These are phyloP conservation scores for Penicillium hesseltinei DNA, from an alignment of 2,329 filamentous ascomycete genomes.

Conservation along the genomic window DNA sequence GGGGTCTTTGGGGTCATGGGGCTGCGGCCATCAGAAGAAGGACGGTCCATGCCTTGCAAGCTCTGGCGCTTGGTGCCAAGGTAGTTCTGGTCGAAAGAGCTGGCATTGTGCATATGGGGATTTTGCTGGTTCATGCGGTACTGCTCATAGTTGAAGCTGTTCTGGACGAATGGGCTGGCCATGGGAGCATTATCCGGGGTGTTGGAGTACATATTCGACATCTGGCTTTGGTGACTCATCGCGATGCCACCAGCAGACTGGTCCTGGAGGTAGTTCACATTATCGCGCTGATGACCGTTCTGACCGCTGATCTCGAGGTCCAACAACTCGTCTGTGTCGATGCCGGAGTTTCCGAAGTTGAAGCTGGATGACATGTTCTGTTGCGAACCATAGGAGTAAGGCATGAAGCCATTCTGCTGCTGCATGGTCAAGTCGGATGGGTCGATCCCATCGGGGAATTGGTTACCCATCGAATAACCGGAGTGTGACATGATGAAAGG, in stretches of 20 bases:
- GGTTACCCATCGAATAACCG: constrained; percentile 53
- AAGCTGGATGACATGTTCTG: constrained; percentile 70
- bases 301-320: constrained; percentile 55
- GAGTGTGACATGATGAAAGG: constrained; percentile 51
- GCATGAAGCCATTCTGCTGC: constrained; percentile 50
- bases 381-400: constrained; percentile 60
- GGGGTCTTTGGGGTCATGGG: constrained; percentile 87
- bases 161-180: constrained; percentile 79
- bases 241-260: constrained; percentile 55
- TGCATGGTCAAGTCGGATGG: constrained; percentile 80
- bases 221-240: constrained; percentile 65
- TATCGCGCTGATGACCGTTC: constrained; percentile 36
- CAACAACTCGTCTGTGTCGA: constrained; percentile 84
- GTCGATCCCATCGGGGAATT: constrained; percentile 67
- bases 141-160: constrained; percentile 71
- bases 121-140: constrained; percentile 62
- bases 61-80: constrained; percentile 59
- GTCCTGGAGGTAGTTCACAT: constrained; percentile 46
- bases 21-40: constrained; percentile 70
- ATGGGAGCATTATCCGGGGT: constrained; percentile 91
- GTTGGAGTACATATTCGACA: constrained; percentile 76
- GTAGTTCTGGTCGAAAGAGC: constrained; percentile 56
- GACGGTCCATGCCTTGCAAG: constrained; percentile 66
- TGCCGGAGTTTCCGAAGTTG: constrained; percentile 72
- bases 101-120: constrained; percentile 39